Evolutionary conservation across 257 asterid genomes (phyloP).

Genomic region (Schizonepeta tenuifolia): DNA sequence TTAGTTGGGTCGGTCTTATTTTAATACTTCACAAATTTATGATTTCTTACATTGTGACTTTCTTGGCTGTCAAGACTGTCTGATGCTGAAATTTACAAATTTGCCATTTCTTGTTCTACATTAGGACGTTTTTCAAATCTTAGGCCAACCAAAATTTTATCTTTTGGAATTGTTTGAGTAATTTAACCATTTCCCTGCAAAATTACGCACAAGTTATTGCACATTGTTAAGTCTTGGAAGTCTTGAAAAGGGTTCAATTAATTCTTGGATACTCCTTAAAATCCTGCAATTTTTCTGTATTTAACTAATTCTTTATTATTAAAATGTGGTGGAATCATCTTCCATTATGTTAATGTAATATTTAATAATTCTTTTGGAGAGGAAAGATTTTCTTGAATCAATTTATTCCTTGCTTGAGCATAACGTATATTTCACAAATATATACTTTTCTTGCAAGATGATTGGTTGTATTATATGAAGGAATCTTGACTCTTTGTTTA

Average conservation of each 20-base stretch:
- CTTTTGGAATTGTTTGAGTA: constrained; percentile 38
- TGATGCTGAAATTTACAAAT: constrained; percentile 28
- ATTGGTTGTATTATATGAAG: constrained; percentile 41
- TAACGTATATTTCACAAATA: constrained; percentile 28
- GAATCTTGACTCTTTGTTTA: constrained; percentile 33
- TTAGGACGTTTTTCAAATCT: constrained; percentile 32
- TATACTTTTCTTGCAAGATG: constrained; percentile 50
- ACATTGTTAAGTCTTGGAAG: constrained; percentile 32
- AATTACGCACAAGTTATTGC: constrained; percentile 34
- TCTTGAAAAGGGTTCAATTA: constrained; percentile 22
- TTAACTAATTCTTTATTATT: neutral
- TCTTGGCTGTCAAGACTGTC: constrained; percentile 39
- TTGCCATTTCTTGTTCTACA: constrained; percentile 27
- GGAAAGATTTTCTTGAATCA: constrained; percentile 27
- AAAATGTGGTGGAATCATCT: neutral
- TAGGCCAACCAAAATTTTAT: constrained; percentile 30
- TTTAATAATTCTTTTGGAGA: neutral
- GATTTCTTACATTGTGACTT: constrained; percentile 2
- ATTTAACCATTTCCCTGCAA: constrained; percentile 34
- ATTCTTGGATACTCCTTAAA: constrained; percentile 27
- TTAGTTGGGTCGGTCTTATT: neutral
- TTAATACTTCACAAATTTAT: neutral
- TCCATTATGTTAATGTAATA: neutral
- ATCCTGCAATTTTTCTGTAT: neutral
- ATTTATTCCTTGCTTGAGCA: constrained; percentile 46